phyloP scores from a whole-genome alignment of 2,329 filamentous ascomycete genomes.

The Cercospora canescens region DNA sequence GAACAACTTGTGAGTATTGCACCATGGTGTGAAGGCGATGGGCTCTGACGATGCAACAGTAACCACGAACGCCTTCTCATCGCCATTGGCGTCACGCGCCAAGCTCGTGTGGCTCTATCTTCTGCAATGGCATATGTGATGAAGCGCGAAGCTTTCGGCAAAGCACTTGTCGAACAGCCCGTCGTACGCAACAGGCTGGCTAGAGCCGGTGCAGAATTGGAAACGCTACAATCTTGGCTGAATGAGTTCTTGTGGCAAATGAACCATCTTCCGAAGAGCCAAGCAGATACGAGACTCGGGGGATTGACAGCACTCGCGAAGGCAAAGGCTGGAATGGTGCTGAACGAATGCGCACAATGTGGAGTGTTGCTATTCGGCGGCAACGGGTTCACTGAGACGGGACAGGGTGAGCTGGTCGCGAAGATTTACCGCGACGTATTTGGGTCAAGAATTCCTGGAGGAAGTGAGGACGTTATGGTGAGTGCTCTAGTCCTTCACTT shows the following conservation, averaged over 20 bases:
- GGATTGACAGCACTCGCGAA: constrained; percentile 73
- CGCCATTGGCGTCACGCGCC: constrained; percentile 61
- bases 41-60: constrained; percentile 29
- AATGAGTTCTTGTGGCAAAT: constrained; percentile 69
- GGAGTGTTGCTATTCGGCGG: constrained; percentile 70
- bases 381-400: constrained; percentile 67
- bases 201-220: constrained; percentile 66
- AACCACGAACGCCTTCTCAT: constrained; percentile 58
- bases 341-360: constrained; percentile 68
- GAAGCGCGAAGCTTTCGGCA: constrained; percentile 66
- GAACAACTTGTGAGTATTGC: constrained; percentile 22
- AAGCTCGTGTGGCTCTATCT: constrained; percentile 59
- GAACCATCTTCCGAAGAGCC: constrained; percentile 57
- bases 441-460: constrained; percentile 46
- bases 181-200: constrained; percentile 70
- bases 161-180: constrained; percentile 68
- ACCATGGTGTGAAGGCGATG: not conserved
- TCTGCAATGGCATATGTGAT: constrained; percentile 62
- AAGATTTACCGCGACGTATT: constrained; percentile 49
- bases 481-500: not conserved
- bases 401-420: constrained; percentile 69
- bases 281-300: constrained; percentile 63
- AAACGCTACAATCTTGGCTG: constrained; percentile 70
- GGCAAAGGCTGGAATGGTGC: constrained; percentile 68
- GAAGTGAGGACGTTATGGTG: constrained; percentile 68